Evolutionary conservation across 2,329 filamentous ascomycete genomes (phyloP), one percentile per base, ranked within the genome.

Genomic region (Xylaria multiplex): DNA sequence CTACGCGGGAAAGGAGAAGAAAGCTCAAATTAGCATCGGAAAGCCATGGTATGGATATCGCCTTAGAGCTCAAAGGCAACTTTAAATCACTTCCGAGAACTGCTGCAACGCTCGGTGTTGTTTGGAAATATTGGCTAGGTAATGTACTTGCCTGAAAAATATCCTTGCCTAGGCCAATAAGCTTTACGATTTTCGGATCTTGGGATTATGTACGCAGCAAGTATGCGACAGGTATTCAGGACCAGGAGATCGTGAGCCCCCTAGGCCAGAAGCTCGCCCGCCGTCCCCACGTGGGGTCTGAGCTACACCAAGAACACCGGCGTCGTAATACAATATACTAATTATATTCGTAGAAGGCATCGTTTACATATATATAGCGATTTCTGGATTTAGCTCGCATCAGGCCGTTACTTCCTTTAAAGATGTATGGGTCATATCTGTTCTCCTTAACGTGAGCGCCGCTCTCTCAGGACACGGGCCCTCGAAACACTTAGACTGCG

Each of bases 41-140:
- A 37, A 37, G 49, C n/a, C 30, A 37, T 37, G n/a, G 24, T 22
- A 22, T 53, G 19, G 49, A 32, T 7, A 9, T 53, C 49, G 14
- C 30, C 16, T 8, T n/a, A 22, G 37, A 11, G 27, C 27, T 5
- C 27, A 27, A 27, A 8, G n/a, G n/a, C 11, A 37, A 53, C 30
- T 37, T 11, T 22, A 37, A 2, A 37, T 22, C n/a, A 37, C 22
- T 3, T 30, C 49, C 30, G 32, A 37, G 49, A 30, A n/a, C n/a
- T n/a, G 49, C 49, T 37, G 49, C 49, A 53, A 3, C 49, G n/a
- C 8, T 53, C 49, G 49, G 49, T n/a, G 11, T 35, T 37, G 16
- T 4, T 11, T 32, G 43, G 14, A 6, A 37, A 37, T 37, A 22
- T 13, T 37, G 16, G n/a, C 9, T 6, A 50, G 48, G 32, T 30